These are phyloP conservation scores for Arthrobotrys megalospora DNA, from an alignment of 2,329 filamentous ascomycete species.

Conservation along the genomic window DNA sequence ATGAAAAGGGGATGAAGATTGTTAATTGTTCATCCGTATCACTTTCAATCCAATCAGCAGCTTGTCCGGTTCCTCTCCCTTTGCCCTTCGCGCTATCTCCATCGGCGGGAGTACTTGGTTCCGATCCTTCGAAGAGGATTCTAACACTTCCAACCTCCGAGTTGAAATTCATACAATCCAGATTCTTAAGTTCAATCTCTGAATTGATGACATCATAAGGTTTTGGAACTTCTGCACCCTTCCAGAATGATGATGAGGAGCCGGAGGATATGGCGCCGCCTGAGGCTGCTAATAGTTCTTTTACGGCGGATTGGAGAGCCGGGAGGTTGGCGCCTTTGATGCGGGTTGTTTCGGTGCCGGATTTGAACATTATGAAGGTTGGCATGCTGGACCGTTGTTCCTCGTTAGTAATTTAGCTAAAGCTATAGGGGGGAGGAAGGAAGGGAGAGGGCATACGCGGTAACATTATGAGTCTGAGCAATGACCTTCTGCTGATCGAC, in stretches of 20 bases:
- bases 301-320: constrained; percentile 79
- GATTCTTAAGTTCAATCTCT: constrained; percentile 81
- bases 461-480: constrained; percentile 80
- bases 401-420: constrained; percentile 24
- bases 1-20: constrained; percentile 90
- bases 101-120: constrained; percentile 74
- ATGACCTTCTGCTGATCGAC: constrained; percentile 83
- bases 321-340: constrained; percentile 81
- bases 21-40: constrained; percentile 97
- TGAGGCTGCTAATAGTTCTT: constrained; percentile 79
- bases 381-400: constrained; percentile 74
- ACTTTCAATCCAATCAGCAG: constrained; percentile 82
- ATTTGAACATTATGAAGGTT: constrained; percentile 90
- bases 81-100: constrained; percentile 72
- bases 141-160: constrained; percentile 79
- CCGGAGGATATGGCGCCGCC: constrained; percentile 68
- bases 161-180: constrained; percentile 88
- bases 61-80: constrained; percentile 67
- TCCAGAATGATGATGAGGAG: constrained; percentile 74
- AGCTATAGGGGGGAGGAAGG: not conserved
- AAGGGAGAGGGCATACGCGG: constrained; percentile 70
- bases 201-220: constrained; percentile 88
- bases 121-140: constrained; percentile 78
- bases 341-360: constrained; percentile 77
- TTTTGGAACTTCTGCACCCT: constrained; percentile 80